phyloP scores from a whole-genome alignment of 1,284 basidiomycete genomes.

The Trametes sp. region DNA sequence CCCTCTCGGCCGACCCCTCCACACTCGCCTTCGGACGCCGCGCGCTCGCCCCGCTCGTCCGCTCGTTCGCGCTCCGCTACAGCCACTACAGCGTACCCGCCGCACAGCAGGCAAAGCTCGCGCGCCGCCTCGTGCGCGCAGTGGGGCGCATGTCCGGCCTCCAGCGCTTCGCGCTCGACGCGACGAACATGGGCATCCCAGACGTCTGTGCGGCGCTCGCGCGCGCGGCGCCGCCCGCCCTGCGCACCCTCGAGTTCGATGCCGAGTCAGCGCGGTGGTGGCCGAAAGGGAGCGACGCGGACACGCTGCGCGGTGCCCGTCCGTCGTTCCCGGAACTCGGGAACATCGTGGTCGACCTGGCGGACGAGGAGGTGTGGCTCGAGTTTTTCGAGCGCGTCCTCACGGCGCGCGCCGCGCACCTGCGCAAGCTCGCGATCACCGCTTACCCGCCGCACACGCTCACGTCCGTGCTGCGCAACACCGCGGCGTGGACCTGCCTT shows the following conservation, averaged over 20 bases:
- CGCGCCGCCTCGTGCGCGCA: neutral
- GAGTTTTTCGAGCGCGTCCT: neutral
- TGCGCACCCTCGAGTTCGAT: neutral
- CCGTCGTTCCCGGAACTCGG: neutral
- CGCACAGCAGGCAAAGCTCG: neutral
- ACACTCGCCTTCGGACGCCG: neutral
- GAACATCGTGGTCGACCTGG: neutral
- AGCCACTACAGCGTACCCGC: too few species aligned
- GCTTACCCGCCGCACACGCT: neutral
- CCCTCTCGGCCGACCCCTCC: neutral
- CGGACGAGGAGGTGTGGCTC: neutral
- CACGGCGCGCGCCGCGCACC: neutral
- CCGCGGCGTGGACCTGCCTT: neutral
- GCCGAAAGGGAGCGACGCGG: neutral
- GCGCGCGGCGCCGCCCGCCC: neutral
- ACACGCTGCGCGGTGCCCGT: neutral
- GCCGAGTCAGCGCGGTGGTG: neutral
- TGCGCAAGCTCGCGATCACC: neutral
- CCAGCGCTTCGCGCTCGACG: neutral
- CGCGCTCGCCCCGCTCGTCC: neutral
- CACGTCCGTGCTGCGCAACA: neutral
- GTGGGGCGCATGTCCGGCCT: constrained; percentile 1
- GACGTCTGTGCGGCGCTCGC: neutral
- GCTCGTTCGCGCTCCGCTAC: neutral
- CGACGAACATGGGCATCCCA: neutral